Evolutionary conservation across 176 grass and related monocot genomes (phyloP).

Genomic region (Poa annua): DNA sequence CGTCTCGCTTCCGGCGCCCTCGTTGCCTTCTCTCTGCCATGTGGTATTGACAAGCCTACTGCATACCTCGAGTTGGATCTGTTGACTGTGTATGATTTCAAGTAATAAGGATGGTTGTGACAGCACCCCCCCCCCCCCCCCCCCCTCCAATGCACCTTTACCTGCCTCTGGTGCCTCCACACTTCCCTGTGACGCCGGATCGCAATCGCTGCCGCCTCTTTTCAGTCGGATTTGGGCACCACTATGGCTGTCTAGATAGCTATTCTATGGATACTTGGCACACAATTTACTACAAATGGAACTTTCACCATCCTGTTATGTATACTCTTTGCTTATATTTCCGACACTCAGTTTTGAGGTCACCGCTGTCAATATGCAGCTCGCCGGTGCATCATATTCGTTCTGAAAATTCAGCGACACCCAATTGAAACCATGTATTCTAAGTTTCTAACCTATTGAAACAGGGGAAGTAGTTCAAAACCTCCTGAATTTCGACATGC

Average conservation of each 20-base stretch:
- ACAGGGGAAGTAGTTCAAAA: constrained; percentile 2
- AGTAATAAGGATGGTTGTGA: constrained; percentile 1
- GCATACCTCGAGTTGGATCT: not conserved
- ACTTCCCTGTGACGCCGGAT: not conserved
- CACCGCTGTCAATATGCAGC: not conserved
- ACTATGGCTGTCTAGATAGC: not conserved
- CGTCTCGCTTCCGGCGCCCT: not conserved
- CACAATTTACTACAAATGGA: not conserved
- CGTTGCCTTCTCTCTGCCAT: not conserved
- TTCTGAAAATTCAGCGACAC: not conserved
- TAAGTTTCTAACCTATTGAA: not conserved
- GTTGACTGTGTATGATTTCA: not conserved
- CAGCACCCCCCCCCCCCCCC: not conserved
- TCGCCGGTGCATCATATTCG: not conserved
- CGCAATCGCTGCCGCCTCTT: not conserved
- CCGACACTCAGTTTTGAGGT: not conserved
- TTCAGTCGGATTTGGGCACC: not conserved
- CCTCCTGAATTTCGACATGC: not conserved
- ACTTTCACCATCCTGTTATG: not conserved
- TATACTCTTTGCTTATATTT: not conserved
- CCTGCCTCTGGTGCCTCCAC: not conserved
- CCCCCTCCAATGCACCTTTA: not conserved
- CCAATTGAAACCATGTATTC: not conserved
- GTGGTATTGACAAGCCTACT: not conserved
- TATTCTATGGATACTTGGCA: not conserved